A percentile compares a stretch with the other conserved stretches of the same genome.
Conservation (phyloP, 1,284 basidiomycete species). For the Cerioporus squamosus region DNA sequence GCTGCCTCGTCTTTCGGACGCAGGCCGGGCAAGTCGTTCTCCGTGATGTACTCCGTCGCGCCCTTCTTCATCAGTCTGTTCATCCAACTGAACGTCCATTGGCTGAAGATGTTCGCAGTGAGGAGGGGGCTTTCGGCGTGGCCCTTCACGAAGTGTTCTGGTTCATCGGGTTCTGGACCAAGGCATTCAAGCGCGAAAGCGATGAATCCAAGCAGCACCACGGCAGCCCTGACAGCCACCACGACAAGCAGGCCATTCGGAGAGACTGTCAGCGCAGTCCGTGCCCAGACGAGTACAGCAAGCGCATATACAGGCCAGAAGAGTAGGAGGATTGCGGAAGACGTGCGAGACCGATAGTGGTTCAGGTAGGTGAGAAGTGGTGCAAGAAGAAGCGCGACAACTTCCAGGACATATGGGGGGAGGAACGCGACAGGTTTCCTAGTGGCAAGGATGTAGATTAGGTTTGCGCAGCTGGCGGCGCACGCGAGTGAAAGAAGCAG, state of each 20-base stretch:
- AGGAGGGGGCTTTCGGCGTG: conserved; percentile 73
- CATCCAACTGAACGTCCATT: conserved; percentile 83
- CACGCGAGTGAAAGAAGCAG: conserved; percentile 48
- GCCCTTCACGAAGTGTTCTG: conserved; percentile 42
- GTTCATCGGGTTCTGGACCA: conserved; percentile 63
- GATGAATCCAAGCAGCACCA: conserved; percentile 53
- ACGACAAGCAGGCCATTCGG: conserved; percentile 38
- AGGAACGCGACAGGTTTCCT: conserved; percentile 52
- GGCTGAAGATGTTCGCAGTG: conserved; percentile 84
- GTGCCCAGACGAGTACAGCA: conserved; percentile 60
- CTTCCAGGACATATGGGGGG: conserved; percentile 63
- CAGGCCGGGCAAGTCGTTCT: conserved; percentile 77
- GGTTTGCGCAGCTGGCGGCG: conserved; percentile 43
- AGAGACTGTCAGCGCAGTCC: conserved; percentile 52
- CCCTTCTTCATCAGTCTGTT: conserved; percentile 78
- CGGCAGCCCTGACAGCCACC: conserved; percentile 51
- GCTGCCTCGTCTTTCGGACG: conserved; percentile 74
- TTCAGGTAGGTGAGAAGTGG: conserved; percentile 64
- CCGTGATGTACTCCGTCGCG: conserved; percentile 64
- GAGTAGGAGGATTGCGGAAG: conserved; percentile 79
- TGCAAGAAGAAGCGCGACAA: conserved; percentile 51
- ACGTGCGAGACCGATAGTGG: conserved; percentile 78
- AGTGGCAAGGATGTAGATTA: conserved; percentile 39
- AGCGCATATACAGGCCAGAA: conserved; percentile 82
- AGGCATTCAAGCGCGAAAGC: conserved; percentile 74